Conservation (phyloP, 2,329 filamentous ascomycete genomes). For the Cryphonectria naterciae region DNA sequence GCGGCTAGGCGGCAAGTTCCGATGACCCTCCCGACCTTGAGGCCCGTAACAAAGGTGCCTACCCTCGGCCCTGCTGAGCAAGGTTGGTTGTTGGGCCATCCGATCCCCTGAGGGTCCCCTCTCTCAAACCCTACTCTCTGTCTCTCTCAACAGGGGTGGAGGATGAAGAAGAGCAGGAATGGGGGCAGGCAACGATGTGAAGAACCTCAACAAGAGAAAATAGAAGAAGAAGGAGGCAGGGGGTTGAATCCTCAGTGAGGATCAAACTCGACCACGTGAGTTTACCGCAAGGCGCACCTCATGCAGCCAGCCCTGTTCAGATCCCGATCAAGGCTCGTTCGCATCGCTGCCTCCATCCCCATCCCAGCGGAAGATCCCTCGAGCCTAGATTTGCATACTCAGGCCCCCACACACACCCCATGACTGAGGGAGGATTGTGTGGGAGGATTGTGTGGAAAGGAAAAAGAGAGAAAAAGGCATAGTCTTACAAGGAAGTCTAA, state of each 20-base stretch:
- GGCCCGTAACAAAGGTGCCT: not conserved
- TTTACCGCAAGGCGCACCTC: not conserved
- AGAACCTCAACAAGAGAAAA: not conserved
- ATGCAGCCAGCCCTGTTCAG: slow-evolving; percentile 2
- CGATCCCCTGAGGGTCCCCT: not conserved
- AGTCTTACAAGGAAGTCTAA: not conserved
- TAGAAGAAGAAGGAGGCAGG: not conserved
- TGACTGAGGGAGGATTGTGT: not conserved
- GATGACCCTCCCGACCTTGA: not conserved
- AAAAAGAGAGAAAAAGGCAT: not conserved
- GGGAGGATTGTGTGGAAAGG: not conserved
- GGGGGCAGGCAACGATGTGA: not conserved
- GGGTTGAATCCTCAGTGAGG: not conserved
- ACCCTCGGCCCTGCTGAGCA: not conserved
- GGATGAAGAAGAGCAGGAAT: not conserved
- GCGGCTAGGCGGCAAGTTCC: slow-evolving; percentile 3
- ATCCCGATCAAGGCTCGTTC: not conserved
- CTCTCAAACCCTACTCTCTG: too few species aligned
- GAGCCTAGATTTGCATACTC: not conserved
- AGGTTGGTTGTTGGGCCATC: not conserved
- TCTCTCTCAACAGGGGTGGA: not conserved
- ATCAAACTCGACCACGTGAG: not conserved
- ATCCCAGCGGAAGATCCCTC: not conserved
- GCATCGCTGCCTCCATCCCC: not conserved
- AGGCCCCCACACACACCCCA: not conserved